These are phyloP conservation scores for Nemania sp. DNA, from an alignment of 2,329 filamentous ascomycete species.

Conservation along the genomic window DNA sequence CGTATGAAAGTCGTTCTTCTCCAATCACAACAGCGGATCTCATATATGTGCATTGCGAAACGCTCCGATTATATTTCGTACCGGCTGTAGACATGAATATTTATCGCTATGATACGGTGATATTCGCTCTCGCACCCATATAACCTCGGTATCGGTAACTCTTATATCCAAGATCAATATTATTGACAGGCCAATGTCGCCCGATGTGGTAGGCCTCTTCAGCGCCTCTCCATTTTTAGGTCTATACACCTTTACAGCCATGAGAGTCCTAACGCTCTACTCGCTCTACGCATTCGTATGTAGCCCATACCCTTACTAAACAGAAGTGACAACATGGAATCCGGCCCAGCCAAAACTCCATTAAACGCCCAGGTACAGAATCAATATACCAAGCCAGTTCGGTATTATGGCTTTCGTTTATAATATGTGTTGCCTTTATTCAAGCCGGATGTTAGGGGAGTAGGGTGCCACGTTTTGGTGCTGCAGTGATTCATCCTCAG, in stretches of 20 bases:
- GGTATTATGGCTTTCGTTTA: not conserved
- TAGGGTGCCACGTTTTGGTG: slow-evolving; percentile 35
- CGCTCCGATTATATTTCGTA: slow-evolving; percentile 25
- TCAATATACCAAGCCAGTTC: not conserved
- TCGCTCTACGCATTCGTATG: not conserved
- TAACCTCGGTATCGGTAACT: slow-evolving; percentile 16
- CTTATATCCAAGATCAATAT: not conserved
- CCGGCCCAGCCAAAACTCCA: slow-evolving; percentile 10
- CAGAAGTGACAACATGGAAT: not conserved
- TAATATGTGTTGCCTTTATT: slow-evolving; percentile 8
- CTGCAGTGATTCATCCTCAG: slow-evolving; percentile 63
- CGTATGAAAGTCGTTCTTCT: too few relatives aligned
- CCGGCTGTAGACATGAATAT: not conserved
- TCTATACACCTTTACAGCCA: slow-evolving; percentile 4
- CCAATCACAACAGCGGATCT: too few relatives aligned
- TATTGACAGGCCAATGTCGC: slow-evolving; percentile 3
- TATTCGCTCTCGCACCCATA: slow-evolving; percentile 13
- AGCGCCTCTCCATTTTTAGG: slow-evolving; percentile 7
- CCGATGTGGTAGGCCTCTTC: not conserved
- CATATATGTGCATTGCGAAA: too few relatives aligned
- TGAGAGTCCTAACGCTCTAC: not conserved
- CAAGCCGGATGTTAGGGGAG: slow-evolving; percentile 44
- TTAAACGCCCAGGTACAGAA: slow-evolving; percentile 15
- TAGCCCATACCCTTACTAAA: slow-evolving; percentile 10
- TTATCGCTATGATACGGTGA: slow-evolving; percentile 2